phyloP scores from a whole-genome alignment of 305 asterid genomes.

The Stenogyne calaminthoides region DNA sequence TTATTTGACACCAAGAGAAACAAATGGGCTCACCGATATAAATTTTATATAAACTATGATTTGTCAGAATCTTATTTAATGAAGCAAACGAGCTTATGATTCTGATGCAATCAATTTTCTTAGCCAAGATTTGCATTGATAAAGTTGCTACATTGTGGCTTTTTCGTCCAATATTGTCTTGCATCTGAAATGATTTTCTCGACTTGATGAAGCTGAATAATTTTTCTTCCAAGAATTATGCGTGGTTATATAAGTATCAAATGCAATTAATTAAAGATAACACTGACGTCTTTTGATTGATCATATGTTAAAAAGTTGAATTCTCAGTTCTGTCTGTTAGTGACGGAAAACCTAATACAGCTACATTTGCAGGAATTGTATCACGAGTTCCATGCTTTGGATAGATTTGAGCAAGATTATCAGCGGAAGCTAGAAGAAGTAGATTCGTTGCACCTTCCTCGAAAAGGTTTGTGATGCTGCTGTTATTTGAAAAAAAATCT shows the following conservation, averaged over 20 bases:
- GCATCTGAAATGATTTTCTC: constrained; percentile 8
- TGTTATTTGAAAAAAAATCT: constrained; percentile 11
- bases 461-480: constrained; percentile 64
- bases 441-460: constrained; percentile 85
- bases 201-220: constrained; percentile 11
- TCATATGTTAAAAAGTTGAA: constrained; percentile 11
- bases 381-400: constrained; percentile 93
- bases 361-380: constrained; percentile 78
- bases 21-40: too few relatives aligned
- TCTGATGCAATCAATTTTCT: background rate
- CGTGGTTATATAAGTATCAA: constrained; percentile 1
- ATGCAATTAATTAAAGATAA: background rate
- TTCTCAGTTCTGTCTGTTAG: constrained; percentile 4
- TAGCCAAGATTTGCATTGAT: constrained; percentile 10
- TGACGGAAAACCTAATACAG: constrained; percentile 27
- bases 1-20: too few relatives aligned
- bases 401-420: constrained; percentile 92
- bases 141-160: background rate
- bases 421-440: constrained; percentile 89
- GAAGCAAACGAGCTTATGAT: too few relatives aligned
- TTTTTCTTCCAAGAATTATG: background rate
- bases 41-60: too few relatives aligned
- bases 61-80: too few relatives aligned
- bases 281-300: constrained; percentile 9
- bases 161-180: constrained; percentile 14